phyloP scores from a whole-genome alignment of 176 grass and related monocot genomes.

The Tillandsia fasciculata region DNA sequence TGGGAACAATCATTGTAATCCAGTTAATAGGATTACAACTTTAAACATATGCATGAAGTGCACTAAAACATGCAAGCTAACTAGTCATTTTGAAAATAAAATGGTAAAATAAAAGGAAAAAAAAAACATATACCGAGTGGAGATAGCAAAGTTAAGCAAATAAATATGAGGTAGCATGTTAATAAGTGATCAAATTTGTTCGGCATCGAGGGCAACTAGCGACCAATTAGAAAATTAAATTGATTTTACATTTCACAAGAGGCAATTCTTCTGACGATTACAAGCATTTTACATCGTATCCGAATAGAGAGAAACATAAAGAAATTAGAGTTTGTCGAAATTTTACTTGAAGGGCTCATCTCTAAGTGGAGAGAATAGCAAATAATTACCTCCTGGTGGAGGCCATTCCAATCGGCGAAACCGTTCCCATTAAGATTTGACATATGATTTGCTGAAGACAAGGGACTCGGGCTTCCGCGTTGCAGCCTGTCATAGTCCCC shows the following conservation, averaged over 20 bases:
- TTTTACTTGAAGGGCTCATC: not conserved
- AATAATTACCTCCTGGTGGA: conserved; percentile 29
- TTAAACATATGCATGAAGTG: not conserved
- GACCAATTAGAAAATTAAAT: too few species aligned
- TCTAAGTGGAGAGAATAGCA: not conserved
- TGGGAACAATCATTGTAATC: too few species aligned
- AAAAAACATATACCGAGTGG: not conserved
- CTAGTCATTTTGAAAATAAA: not conserved
- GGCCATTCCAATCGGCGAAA: conserved; percentile 26
- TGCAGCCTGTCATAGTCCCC: conserved; percentile 35
- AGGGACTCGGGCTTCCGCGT: conserved; percentile 43
- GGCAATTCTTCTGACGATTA: too few species aligned
- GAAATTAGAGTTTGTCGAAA: too few species aligned
- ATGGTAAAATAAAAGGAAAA: not conserved
- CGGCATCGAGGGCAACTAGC: too few species aligned
- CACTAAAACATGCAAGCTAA: too few species aligned
- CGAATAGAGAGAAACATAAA: too few species aligned
- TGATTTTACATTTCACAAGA: too few species aligned
- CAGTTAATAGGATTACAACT: too few species aligned
- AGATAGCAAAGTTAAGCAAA: not conserved
- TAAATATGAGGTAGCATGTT: not conserved
- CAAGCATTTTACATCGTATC: too few species aligned
- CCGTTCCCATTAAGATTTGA: conserved; percentile 21
- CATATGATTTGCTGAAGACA: conserved; percentile 34
- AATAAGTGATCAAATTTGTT: not conserved